Base-by-base conservation (phyloP, 2,329 filamentous ascomycete species). In the Hymenotorrendiella dingleyae region DNA sequence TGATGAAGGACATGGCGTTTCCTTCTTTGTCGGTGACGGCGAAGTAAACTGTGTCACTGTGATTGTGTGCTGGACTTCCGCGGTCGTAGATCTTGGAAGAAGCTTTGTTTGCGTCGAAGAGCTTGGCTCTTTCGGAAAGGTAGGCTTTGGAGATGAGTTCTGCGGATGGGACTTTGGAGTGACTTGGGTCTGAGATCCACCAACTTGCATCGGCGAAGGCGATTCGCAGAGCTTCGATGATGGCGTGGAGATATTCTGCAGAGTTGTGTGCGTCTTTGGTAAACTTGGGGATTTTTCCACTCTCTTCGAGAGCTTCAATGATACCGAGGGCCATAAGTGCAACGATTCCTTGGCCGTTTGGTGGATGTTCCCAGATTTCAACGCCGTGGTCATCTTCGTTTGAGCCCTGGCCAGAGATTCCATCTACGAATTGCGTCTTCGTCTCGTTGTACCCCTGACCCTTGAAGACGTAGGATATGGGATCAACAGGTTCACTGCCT, bases 1-100 rank as follows among this genome's bases (percentile, higher is more conserved):
- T 97, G 70, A 97, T 97, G 68, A 97, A 96, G 17, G 85, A 93
- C 40, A 93, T 90, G 24, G 85, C 91, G 64, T 97, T 97, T 41
- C 93, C 93, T 23, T 80, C 70, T 1, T 71, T 65, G 67, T 97
- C 93, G 0, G 89, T 84, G 9, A 84, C 84, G 43, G 84, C 81
- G 60, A 97, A 94, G 69, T 97, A 97, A 21, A 97, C 93, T 0
- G 93, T 97, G 63, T 98, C 93, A 62, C 84, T 86, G 65, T 85
- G 84, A 49, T 82, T 82, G 47, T 94, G 79, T 0, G 91, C 91
- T 0, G 89, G 89, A 62, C 87, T 86, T 43, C 90, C 91, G 59
- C 88, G 84, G 32, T 78, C 67, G 1, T 84, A 63, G 6, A 73
- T 63, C 14, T 69, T 67, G 0, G 70, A 64, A 57, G 84, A 84